phyloP scores from a whole-genome alignment of 225 moss, liverwort and hornwort genomes.

The Neckera pumila region DNA sequence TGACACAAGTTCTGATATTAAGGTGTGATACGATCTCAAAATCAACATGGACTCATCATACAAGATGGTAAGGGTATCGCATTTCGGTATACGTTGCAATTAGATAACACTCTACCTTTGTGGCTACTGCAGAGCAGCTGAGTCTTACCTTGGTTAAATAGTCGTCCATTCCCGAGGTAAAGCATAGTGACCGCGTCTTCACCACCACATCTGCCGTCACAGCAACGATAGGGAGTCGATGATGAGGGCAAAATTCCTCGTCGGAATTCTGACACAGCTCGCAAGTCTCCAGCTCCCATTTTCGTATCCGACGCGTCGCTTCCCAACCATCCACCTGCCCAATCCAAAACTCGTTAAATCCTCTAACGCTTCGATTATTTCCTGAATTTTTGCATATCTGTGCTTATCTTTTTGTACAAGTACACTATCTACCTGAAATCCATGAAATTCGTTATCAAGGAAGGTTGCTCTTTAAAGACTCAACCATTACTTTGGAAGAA shows the following conservation, averaged over 20 bases:
- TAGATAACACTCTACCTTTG: neutral
- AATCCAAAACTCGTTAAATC: neutral
- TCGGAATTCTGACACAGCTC: constrained; percentile 5
- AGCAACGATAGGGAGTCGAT: constrained; percentile 66
- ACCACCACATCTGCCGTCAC: constrained; percentile 75
- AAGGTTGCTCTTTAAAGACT: neutral
- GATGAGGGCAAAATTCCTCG: constrained; percentile 43
- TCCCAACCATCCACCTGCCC: constrained; percentile 88
- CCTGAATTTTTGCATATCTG: too few species aligned
- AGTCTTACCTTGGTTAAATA: constrained; percentile 60
- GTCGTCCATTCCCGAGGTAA: constrained; percentile 81
- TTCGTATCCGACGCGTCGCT: constrained; percentile 65
- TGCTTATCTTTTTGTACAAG: too few species aligned
- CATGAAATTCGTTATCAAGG: neutral
- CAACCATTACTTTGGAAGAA: neutral
- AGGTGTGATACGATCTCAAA: neutral
- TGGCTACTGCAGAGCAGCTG: neutral
- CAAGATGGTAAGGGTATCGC: neutral
- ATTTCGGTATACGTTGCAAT: neutral
- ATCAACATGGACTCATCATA: neutral
- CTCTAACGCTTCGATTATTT: neutral
- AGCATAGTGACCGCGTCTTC: constrained; percentile 62
- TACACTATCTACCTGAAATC: too few species aligned
- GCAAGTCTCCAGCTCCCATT: constrained; percentile 63
- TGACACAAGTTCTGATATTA: neutral